Evolutionary conservation across 495 filamentous ascomycete genomes (phyloP).

Genomic region (Penicillium pancosmium): DNA sequence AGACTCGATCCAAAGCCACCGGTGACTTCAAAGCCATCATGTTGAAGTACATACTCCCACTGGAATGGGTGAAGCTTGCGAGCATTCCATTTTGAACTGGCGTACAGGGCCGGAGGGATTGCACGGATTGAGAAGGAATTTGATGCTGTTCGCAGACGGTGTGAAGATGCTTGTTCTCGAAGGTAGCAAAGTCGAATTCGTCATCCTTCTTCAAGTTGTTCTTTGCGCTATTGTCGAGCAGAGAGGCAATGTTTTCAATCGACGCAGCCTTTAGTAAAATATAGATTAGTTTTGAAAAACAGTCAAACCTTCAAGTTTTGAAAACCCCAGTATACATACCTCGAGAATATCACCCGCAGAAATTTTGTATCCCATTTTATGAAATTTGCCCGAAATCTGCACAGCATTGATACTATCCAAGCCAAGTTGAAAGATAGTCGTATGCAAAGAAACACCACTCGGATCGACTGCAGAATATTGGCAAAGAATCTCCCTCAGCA

Average conservation of each 20-base stretch:
- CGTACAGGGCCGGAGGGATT: slow-evolving; percentile 47
- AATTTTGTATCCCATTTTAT: slow-evolving; percentile 56
- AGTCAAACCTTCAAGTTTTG: slow-evolving; percentile 59
- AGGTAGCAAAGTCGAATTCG: slow-evolving; percentile 30
- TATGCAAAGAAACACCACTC: slow-evolving; percentile 51
- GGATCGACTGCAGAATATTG: slow-evolving; percentile 50
- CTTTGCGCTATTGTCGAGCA: slow-evolving; percentile 21
- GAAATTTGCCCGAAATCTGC: slow-evolving; percentile 68
- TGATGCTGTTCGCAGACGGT: slow-evolving; percentile 38
- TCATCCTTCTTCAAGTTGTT: slow-evolving; percentile 8
- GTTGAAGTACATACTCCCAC: slow-evolving; percentile 75
- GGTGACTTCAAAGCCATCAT: slow-evolving; percentile 66
- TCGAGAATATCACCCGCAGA: slow-evolving; percentile 71
- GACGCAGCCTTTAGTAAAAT: slow-evolving; percentile 39
- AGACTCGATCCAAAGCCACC: slow-evolving; percentile 47
- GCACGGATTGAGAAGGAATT: slow-evolving; percentile 23
- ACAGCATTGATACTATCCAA: slow-evolving; percentile 50
- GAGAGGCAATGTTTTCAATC: slow-evolving; percentile 29
- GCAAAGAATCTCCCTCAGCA: slow-evolving; percentile 62
- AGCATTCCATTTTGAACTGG: slow-evolving; percentile 85
- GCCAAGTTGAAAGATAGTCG: slow-evolving; percentile 52
- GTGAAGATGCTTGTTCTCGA: slow-evolving; percentile 59
- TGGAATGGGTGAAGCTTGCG: slow-evolving; percentile 68
- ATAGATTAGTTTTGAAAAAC: slow-evolving; percentile 45
- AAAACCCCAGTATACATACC: slow-evolving; percentile 38